Percentiles rank a stretch among this genome's conserved stretches.
Evolutionary conservation across 2,329 filamentous ascomycete species (phyloP).

Genomic region (Sclerotinia spermophila): DNA sequence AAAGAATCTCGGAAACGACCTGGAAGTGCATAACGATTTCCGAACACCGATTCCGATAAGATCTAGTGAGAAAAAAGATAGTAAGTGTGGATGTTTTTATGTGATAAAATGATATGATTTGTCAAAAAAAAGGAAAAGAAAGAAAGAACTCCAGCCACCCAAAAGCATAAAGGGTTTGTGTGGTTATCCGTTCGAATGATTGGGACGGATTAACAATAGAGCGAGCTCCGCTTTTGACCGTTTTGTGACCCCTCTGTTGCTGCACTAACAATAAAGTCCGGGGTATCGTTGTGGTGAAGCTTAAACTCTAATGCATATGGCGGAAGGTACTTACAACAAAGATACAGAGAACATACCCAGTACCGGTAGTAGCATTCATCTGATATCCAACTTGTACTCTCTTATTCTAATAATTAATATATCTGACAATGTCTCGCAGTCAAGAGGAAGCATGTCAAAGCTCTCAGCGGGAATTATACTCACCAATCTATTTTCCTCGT

Average conservation of each 20-base stretch:
- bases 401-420: not conserved
- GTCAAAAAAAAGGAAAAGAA: not conserved
- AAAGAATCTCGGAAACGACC: not conserved
- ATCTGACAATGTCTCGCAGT: not conserved
- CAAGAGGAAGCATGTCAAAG: not conserved
- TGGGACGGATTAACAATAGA: not conserved
- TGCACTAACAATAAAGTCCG: not conserved
- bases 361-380: not conserved
- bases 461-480: not conserved
- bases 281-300: not conserved
- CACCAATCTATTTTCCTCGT: constrained; percentile 6
- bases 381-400: not conserved
- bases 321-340: not conserved
- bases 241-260: not conserved
- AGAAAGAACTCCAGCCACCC: not conserved
- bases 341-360: not conserved
- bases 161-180: not conserved
- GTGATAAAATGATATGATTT: not conserved
- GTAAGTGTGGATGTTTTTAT: not conserved
- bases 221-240: not conserved
- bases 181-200: not conserved
- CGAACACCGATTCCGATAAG: constrained; percentile 8
- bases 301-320: not conserved
- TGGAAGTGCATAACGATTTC: not conserved
- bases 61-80: not conserved